These are phyloP conservation scores for Hymenoscyphus repandus DNA, from an alignment of 2,329 filamentous ascomycete genomes.

Conservation along the genomic window DNA sequence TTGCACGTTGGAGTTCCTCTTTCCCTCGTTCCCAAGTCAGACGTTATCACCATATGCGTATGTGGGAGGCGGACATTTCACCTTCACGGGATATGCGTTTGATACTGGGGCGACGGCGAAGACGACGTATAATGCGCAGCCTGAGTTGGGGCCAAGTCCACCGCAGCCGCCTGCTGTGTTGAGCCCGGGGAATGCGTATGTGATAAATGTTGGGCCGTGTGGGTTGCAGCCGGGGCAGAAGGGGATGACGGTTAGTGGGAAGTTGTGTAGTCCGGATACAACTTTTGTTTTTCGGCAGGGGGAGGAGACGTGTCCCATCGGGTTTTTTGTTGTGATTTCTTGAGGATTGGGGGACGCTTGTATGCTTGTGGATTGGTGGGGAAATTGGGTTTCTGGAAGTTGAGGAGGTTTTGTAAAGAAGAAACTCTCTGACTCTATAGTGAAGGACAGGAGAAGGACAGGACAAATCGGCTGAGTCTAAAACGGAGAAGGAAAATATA, in stretches of 20 bases:
- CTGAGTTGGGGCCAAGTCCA: constrained; percentile 14
- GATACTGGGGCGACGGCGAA: constrained; percentile 10
- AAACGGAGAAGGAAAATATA: too few species aligned
- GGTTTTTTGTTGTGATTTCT: constrained; percentile 35
- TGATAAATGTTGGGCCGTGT: constrained; percentile 8
- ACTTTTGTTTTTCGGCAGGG: constrained; percentile 9
- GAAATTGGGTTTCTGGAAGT: too few species aligned
- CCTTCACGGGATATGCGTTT: constrained; percentile 17
- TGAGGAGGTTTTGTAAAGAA: too few species aligned
- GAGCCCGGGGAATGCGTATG: constrained; percentile 14
- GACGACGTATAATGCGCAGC: constrained; percentile 17
- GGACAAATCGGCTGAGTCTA: too few species aligned
- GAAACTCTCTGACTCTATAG: too few species aligned
- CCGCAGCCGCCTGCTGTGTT: constrained; percentile 12
- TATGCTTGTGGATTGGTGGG: too few species aligned
- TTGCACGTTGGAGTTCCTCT: constrained; percentile 17
- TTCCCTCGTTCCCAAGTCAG: constrained; percentile 5
- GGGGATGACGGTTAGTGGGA: constrained; percentile 13
- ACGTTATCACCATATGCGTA: constrained; percentile 3
- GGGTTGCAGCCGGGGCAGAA: not conserved
- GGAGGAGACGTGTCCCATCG: constrained; percentile 11
- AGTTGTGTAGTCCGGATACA: constrained; percentile 14
- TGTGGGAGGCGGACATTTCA: constrained; percentile 13
- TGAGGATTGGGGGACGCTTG: not conserved
- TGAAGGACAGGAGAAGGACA: too few species aligned